These are phyloP conservation scores for Penicillium robsamsonii DNA, from an alignment of 495 filamentous ascomycete species.

Conservation along the genomic window DNA sequence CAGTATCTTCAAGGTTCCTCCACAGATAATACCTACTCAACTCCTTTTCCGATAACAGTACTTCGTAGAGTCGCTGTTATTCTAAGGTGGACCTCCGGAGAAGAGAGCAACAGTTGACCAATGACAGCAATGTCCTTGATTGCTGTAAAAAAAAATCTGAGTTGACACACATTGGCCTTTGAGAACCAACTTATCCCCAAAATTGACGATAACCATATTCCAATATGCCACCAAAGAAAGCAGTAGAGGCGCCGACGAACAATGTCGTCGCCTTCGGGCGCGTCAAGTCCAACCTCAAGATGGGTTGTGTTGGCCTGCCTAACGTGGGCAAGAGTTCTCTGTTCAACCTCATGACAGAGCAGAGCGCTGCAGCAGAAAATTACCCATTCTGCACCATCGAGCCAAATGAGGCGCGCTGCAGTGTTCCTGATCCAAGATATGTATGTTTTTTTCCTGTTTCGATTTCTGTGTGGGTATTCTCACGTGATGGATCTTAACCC, in stretches of 20 bases:
- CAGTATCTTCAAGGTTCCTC: no score
- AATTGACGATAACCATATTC: background rate
- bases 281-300: constrained; percentile 2
- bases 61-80: no score
- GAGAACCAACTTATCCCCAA: background rate
- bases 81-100: no score
- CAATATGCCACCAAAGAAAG: background rate
- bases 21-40: no score
- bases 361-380: background rate
- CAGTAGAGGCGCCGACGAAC: background rate
- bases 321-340: background rate
- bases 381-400: constrained; percentile 2
- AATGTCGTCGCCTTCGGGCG: background rate
- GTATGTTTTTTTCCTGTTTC: background rate
- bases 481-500: background rate
- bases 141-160: no score
- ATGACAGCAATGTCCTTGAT: no score
- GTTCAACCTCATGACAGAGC: constrained; percentile 1
- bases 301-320: background rate
- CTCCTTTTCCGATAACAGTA: no score
- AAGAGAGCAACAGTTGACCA: no score
- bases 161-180: background rate
- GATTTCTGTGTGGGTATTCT: background rate
- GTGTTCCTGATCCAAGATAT: constrained; percentile 1
- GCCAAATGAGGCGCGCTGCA: constrained; percentile 1